Conservation (phyloP, 306 rosid species). For the Rosa multiflora region DNA sequence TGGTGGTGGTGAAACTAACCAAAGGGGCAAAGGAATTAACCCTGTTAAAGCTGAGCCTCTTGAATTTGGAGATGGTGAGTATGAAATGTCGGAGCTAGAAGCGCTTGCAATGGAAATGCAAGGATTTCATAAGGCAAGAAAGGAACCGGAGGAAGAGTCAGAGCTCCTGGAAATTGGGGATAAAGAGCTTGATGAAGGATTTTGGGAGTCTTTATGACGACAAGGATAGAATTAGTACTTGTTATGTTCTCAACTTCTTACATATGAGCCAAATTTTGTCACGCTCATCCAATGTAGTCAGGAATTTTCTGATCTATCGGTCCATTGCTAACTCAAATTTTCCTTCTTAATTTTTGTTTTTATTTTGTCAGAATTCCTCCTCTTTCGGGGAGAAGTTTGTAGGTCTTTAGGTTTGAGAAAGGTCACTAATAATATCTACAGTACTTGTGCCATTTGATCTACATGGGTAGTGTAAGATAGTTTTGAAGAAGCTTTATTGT, state of each 20-base stretch:
- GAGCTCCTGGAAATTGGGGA: slow-evolving; percentile 48
- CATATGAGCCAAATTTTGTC: too few species aligned
- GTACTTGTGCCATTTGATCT: too few species aligned
- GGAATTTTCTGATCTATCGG: too few species aligned
- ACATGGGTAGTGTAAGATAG: too few species aligned
- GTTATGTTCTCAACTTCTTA: neutral
- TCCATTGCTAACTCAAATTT: too few species aligned
- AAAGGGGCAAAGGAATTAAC: slow-evolving; percentile 14
- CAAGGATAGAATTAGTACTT: neutral
- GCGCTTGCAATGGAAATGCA: slow-evolving; percentile 79
- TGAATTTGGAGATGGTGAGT: slow-evolving; percentile 41
- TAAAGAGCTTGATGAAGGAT: slow-evolving; percentile 60
- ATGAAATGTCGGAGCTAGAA: slow-evolving; percentile 72
- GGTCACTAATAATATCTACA: too few species aligned
- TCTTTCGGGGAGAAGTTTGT: too few species aligned
- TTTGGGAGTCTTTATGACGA: slow-evolving; percentile 33
- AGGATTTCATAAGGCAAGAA: slow-evolving; percentile 49
- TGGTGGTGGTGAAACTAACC: slow-evolving; percentile 29
- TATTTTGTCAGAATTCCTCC: too few species aligned
- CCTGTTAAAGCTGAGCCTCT: slow-evolving; percentile 53
- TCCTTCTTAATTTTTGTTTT: too few species aligned
- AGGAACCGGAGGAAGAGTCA: slow-evolving; percentile 33
- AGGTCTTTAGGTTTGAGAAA: too few species aligned
- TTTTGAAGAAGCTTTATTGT: too few species aligned
- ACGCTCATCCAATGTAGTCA: too few species aligned